Conservation (phyloP, 148 eudicot genomes). For the Chenopodium suecicum region DNA sequence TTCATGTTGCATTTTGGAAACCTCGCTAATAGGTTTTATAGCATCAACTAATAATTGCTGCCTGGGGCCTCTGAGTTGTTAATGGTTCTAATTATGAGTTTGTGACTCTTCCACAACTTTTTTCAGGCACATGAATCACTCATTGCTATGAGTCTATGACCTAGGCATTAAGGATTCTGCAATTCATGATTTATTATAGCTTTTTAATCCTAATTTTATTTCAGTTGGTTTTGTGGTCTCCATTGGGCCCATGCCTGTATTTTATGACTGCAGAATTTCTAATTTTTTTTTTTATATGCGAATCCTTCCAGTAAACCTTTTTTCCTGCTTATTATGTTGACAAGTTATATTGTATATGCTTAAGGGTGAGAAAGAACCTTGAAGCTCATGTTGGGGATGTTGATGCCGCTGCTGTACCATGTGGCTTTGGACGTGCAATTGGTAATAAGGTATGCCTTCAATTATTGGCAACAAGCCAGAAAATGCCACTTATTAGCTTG, state of each 20-base stretch:
- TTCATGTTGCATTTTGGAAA: neutral
- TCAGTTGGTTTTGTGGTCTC: neutral
- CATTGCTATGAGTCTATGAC: too few relatives aligned
- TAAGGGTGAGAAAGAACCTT: slow-evolving; percentile 74
- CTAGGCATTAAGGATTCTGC: too few relatives aligned
- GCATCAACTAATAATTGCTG: neutral
- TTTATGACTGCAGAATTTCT: neutral
- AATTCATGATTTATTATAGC: neutral
- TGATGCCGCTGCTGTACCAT: slow-evolving; percentile 94
- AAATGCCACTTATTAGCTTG: neutral
- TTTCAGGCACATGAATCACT: neutral
- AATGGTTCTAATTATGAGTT: too few relatives aligned
- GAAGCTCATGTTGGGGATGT: slow-evolving; percentile 71
- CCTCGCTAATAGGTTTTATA: too few relatives aligned
- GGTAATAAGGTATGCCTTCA: slow-evolving; percentile 75
- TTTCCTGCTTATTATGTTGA: slow-evolving; percentile 11
- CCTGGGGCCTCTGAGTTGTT: too few relatives aligned
- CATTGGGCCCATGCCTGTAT: neutral
- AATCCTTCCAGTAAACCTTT: neutral
- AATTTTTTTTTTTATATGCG: neutral
- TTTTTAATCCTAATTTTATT: neutral
- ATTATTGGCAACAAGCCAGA: neutral
- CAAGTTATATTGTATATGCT: neutral
- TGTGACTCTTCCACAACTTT: neutral
- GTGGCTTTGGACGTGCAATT: slow-evolving; percentile 94